Percentiles rank a stretch among this genome's conserved stretches.
These are phyloP conservation scores for Sporisorium graminicola DNA, from an alignment of 1,284 basidiomycete species.

Conservation along the genomic window DNA sequence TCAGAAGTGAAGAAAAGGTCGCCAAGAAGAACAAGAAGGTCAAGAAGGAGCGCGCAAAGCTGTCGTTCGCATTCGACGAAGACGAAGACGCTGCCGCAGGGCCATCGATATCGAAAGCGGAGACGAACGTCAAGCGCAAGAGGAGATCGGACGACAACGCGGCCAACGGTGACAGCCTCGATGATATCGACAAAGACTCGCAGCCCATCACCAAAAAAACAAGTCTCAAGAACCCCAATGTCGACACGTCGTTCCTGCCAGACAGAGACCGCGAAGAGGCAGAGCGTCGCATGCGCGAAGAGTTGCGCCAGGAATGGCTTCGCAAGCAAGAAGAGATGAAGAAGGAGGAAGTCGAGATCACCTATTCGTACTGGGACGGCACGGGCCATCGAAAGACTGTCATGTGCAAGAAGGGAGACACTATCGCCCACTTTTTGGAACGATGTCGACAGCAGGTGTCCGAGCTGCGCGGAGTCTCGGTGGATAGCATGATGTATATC, in stretches of 20 bases:
- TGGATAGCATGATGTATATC: slow-evolving; percentile 98
- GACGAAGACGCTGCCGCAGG: slow-evolving; percentile 40
- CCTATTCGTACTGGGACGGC: slow-evolving; percentile 98
- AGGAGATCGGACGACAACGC: slow-evolving; percentile 27
- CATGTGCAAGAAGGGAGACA: slow-evolving; percentile 97
- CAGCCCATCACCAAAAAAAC: slow-evolving; percentile 74
- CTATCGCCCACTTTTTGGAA: slow-evolving; percentile 87
- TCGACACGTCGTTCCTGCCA: slow-evolving; percentile 97
- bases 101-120: slow-evolving; percentile 42
- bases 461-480: slow-evolving; percentile 87
- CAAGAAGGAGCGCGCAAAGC: slow-evolving; percentile 86
- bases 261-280: slow-evolving; percentile 94
- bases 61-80: slow-evolving; percentile 80
- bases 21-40: slow-evolving; percentile 79
- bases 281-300: slow-evolving; percentile 87
- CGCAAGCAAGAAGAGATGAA: slow-evolving; percentile 88
- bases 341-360: slow-evolving; percentile 87
- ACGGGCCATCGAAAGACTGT: slow-evolving; percentile 95
- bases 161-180: slow-evolving; percentile 14
- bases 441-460: slow-evolving; percentile 93
- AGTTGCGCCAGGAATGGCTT: slow-evolving; percentile 90
- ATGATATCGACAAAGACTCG: slow-evolving; percentile 2
- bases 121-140: slow-evolving; percentile 49
- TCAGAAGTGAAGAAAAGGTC: slow-evolving; percentile 33
- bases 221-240: slow-evolving; percentile 87